A percentile compares a stretch with the other conserved stretches of the same genome.
Evolutionary conservation across 768 basidiomycete species (phyloP).

Genomic region (Tulasnella sp.): DNA sequence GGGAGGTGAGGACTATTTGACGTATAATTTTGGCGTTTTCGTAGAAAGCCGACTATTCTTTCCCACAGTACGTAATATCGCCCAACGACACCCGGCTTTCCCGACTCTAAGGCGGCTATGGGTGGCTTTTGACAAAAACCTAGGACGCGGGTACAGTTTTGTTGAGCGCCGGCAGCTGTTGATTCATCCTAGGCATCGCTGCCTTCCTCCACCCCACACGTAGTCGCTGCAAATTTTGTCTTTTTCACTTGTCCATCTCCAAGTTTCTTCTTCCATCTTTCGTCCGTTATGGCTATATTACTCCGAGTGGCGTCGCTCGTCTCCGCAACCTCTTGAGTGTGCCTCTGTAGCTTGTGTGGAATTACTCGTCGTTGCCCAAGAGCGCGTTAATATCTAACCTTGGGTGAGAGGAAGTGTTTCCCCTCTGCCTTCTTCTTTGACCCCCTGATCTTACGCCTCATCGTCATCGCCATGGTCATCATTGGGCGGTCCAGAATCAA

Average conservation of each 20-base stretch:
- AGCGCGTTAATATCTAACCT: slow-evolving; percentile 88
- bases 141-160: not conserved
- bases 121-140: not conserved
- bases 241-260: slow-evolving; percentile 2
- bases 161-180: not conserved
- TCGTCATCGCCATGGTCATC: slow-evolving; percentile 24
- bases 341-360: slow-evolving; percentile 52
- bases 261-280: slow-evolving; percentile 41
- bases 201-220: not conserved
- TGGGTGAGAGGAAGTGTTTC: slow-evolving; percentile 74
- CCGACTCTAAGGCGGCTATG: not conserved
- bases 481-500: slow-evolving; percentile 27
- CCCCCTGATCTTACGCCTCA: slow-evolving; percentile 28
- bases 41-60: too few species aligned
- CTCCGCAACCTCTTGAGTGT: slow-evolving; percentile 34
- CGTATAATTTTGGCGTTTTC: too few species aligned
- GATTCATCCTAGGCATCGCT: slow-evolving; percentile 1
- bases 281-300: slow-evolving; percentile 40
- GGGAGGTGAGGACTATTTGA: too few species aligned
- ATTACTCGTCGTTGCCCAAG: slow-evolving; percentile 67
- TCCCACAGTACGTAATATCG: too few species aligned
- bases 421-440: slow-evolving; percentile 51
- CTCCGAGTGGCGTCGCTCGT: slow-evolving; percentile 33
- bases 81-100: not conserved
- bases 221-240: slow-evolving; percentile 7